Evolutionary conservation across 2,329 filamentous ascomycete genomes (phyloP), one percentile per base, ranked within the genome.

Genomic region (Trichoderma oligosporum): DNA sequence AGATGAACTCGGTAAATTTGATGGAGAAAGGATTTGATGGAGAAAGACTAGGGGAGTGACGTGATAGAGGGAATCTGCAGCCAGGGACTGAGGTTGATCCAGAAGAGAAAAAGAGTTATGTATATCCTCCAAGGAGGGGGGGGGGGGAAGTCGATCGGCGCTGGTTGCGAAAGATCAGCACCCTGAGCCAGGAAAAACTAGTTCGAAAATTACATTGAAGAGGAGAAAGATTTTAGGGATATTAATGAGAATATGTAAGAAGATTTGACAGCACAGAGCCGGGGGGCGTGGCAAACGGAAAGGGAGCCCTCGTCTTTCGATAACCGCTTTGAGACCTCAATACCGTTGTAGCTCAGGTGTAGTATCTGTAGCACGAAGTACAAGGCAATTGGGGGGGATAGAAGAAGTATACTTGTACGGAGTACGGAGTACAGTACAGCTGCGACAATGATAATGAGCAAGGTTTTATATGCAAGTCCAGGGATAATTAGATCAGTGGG

Each of bases 91-190:
- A 48, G 51, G 38, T 55, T 22, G 24, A 16, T 22, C 27, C 42
- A n/a, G 48, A 29, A 38, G 25, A 20, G 41, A 44, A 45, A n/a
- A n/a, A n/a, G n/a, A n/a, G n/a, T n/a, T n/a, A n/a, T 29, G 25
- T 55, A 22, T 55, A 39, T 12, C 31, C 27, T 16, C 41, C 47
- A 38, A n/a, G n/a, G n/a, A n/a, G n/a, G n/a, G n/a, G n/a, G n/a
- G n/a, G n/a, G n/a, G n/a, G n/a, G n/a, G n/a, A 55, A 41, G 16
- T 36, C 35, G 35, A 56, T 56, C 54, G 46, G 54, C 54, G 54
- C 12, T 48, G 54, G 20, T 24, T 25, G 44, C 25, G 31, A 49
- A 25, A 29, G 54, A 56, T 51, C 54, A 56, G 27, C 54, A 42
- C 35, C 9, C 41, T 29, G 46, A 20, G 25, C 42, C 41, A 35